Conservation (phyloP, 345 rosid species). For the Gossypium thurberi region DNA sequence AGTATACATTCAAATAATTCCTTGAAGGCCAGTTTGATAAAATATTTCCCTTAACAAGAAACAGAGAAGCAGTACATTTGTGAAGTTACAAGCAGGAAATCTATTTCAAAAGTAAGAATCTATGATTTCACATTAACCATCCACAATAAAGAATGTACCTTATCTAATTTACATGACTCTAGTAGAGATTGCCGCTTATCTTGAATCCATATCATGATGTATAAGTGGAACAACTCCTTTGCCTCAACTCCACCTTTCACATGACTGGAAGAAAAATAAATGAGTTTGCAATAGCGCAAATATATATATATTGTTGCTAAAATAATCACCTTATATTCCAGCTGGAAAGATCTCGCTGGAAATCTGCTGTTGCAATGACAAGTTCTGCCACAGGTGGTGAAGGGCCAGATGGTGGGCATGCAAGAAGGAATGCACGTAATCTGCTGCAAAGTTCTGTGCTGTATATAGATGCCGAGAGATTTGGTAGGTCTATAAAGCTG, state of each 20-base stretch:
- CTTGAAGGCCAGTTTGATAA: background rate
- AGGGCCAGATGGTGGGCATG: constrained; percentile 97
- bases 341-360: constrained; percentile 82
- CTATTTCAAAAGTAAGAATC: background rate
- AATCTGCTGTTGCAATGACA: constrained; percentile 89
- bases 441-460: constrained; percentile 86
- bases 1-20: constrained; percentile 7
- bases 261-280: constrained; percentile 41
- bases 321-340: constrained; percentile 68
- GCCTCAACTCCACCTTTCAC: constrained; percentile 97
- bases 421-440: constrained; percentile 77
- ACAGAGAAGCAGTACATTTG: background rate
- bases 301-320: background rate
- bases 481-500: constrained; percentile 93
- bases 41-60: background rate
- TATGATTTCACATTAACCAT: background rate
- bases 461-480: constrained; percentile 79
- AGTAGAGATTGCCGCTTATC: constrained; percentile 83
- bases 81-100: background rate
- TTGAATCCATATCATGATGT: constrained; percentile 96
- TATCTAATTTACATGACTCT: constrained; percentile 90
- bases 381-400: constrained; percentile 85
- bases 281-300: constrained; percentile 3
- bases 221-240: constrained; percentile 83
- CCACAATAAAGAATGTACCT: constrained; percentile 36